Percentiles rank a stretch among this genome's conserved stretches.
These are phyloP conservation scores for Phaeophleospora eucalypticola DNA, from an alignment of 2,329 filamentous ascomycete species.

Conservation along the genomic window DNA sequence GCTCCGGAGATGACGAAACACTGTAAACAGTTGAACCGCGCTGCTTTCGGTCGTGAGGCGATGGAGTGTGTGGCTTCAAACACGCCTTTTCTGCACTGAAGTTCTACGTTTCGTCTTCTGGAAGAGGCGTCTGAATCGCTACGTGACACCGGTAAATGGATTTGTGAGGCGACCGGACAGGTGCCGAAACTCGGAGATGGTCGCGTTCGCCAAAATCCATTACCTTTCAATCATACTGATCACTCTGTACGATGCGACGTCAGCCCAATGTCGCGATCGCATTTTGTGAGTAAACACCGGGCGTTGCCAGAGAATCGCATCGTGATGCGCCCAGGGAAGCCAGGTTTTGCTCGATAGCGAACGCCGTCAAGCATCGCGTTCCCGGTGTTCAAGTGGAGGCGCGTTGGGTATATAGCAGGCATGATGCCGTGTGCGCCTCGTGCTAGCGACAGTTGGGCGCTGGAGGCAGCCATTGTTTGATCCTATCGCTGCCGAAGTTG, in stretches of 20 bases:
- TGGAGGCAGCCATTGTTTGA: background rate
- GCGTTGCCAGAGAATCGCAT: background rate
- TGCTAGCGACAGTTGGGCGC: slow-evolving; percentile 7
- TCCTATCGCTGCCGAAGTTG: background rate
- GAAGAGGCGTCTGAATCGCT: background rate
- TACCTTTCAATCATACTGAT: background rate
- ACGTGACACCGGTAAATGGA: background rate
- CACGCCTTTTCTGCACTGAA: background rate
- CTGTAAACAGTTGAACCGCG: background rate
- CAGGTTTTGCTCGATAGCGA: too few relatives aligned
- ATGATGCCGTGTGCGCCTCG: slow-evolving; percentile 6
- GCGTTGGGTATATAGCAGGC: slow-evolving; percentile 1
- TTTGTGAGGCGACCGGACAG: background rate
- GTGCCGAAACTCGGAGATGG: background rate
- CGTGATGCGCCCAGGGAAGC: too few relatives aligned
- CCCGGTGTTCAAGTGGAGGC: slow-evolving; percentile 4
- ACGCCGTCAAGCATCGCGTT: background rate
- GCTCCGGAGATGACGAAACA: background rate
- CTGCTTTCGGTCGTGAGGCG: background rate
- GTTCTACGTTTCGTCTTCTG: slow-evolving; percentile 2
- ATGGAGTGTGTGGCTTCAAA: background rate
- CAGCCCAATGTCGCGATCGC: too few relatives aligned
- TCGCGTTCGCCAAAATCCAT: too few relatives aligned
- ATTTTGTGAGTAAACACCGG: slow-evolving; percentile 1
- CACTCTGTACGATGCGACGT: background rate